Evolutionary conservation across 106 monocot genomes (phyloP).

Genomic region (Apostasia ramifera): DNA sequence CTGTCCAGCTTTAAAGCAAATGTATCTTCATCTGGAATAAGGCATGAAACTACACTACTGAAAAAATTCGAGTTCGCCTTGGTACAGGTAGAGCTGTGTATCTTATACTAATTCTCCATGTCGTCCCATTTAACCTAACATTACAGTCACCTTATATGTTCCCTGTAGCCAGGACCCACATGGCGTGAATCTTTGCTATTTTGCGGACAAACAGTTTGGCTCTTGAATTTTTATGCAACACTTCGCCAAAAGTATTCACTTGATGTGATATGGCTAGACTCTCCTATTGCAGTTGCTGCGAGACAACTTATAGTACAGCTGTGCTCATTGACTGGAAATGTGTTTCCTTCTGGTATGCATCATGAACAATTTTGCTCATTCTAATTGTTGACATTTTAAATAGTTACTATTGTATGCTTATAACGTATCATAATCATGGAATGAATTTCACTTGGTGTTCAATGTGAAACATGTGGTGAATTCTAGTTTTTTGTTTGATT

Average conservation of each 20-base stretch:
- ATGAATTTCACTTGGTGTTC: too few species aligned
- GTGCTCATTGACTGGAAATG: conserved; percentile 67
- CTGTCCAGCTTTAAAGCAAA: conserved; percentile 18
- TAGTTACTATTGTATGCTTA: too few species aligned
- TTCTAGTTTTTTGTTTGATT: too few species aligned
- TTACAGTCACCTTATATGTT: conserved; percentile 15
- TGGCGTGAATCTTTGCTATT: conserved; percentile 83
- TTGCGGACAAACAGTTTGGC: conserved; percentile 71
- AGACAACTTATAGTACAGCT: conserved; percentile 88
- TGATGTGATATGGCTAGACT: conserved; percentile 90
- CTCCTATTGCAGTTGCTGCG: conserved; percentile 77
- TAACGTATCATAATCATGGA: too few species aligned
- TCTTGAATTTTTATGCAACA: conserved; percentile 62
- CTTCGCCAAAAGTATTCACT: conserved; percentile 46
- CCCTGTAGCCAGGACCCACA: conserved; percentile 71
- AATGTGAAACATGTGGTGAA: too few species aligned
- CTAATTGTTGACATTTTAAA: background rate
- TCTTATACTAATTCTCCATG: conserved; percentile 5
- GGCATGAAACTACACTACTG: conserved; percentile 40
- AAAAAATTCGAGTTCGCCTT: conserved; percentile 79
- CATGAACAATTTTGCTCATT: background rate
- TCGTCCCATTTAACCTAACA: conserved; percentile 6
- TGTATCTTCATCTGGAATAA: conserved; percentile 42
- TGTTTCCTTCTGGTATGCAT: conserved; percentile 73
- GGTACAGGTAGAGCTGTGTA: conserved; percentile 53